Percentiles rank a stretch among this genome's conserved stretches.
Conservation (phyloP, 305 asterid genomes). For the Rubia balearica region DNA sequence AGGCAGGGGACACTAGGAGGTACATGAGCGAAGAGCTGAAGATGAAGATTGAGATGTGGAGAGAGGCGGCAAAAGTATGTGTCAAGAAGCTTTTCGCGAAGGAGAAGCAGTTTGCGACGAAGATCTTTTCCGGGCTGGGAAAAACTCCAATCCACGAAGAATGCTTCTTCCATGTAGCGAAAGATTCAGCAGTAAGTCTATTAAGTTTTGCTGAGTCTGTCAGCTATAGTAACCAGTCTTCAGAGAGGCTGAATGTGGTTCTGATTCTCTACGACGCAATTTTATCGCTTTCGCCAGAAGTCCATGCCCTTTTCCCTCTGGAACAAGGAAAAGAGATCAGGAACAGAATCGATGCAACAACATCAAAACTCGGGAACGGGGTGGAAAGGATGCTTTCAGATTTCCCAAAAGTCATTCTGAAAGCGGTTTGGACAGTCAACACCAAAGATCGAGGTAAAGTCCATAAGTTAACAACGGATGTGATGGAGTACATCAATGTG, state of each 20-base stretch:
- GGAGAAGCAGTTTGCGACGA: slow-evolving; percentile 38
- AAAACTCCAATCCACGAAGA: slow-evolving; percentile 16
- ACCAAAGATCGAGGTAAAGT: slow-evolving; percentile 31
- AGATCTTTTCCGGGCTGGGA: slow-evolving; percentile 32
- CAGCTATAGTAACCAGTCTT: slow-evolving; percentile 29
- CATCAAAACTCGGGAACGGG: slow-evolving; percentile 26
- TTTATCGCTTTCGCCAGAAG: slow-evolving; percentile 20
- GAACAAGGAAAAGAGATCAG: slow-evolving; percentile 26
- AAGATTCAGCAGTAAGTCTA: slow-evolving; percentile 29
- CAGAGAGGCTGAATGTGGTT: slow-evolving; percentile 31
- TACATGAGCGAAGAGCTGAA: slow-evolving; percentile 31
- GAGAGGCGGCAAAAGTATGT: slow-evolving; percentile 41
- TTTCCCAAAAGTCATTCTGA: slow-evolving; percentile 26
- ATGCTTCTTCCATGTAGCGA: slow-evolving; percentile 41
- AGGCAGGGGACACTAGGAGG: slow-evolving; percentile 18
- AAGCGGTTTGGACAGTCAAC: slow-evolving; percentile 10
- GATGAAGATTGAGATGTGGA: slow-evolving; percentile 46
- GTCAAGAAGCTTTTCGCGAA: slow-evolving; percentile 27
- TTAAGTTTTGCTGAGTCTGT: slow-evolving; percentile 39
- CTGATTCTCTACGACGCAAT: slow-evolving; percentile 34
- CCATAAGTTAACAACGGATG: slow-evolving; percentile 25
- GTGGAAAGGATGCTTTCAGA: slow-evolving; percentile 36
- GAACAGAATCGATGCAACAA: slow-evolving; percentile 6
- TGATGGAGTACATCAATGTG: slow-evolving; percentile 25
- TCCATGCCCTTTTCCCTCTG: slow-evolving; percentile 26